These are phyloP conservation scores for Aureoboletus auriporus DNA, from an alignment of 768 basidiomycete species.

Conservation along the genomic window DNA sequence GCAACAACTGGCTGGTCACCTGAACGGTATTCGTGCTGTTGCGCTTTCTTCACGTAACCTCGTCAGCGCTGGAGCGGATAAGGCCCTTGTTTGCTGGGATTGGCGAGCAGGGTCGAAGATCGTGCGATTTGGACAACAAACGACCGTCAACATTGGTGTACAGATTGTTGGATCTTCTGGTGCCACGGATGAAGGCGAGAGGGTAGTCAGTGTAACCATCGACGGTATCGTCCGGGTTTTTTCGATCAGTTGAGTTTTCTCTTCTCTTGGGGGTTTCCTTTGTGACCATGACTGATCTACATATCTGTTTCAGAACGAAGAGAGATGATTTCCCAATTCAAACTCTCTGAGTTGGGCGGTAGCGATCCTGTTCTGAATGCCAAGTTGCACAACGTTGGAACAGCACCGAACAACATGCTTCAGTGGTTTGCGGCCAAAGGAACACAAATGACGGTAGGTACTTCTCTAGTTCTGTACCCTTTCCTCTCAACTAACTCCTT, in stretches of 20 bases:
- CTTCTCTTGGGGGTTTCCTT: background rate
- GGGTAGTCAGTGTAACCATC: conserved; percentile 87
- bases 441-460: conserved; percentile 79
- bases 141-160: conserved; percentile 87
- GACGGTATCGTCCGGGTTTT: conserved; percentile 90
- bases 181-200: conserved; percentile 57
- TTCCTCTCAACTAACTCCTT: background rate
- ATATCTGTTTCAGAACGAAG: conserved; percentile 42
- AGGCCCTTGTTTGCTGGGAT: conserved; percentile 82
- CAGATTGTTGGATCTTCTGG: conserved; percentile 63
- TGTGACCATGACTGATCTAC: conserved; percentile 3
- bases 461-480: background rate
- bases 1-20: conserved; percentile 80
- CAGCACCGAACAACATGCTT: conserved; percentile 83
- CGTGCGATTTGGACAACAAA: conserved; percentile 89
- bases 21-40: conserved; percentile 88
- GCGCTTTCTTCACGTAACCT: conserved; percentile 82
- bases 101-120: conserved; percentile 88
- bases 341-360: conserved; percentile 70
- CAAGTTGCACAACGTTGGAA: conserved; percentile 72
- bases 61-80: conserved; percentile 76
- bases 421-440: conserved; percentile 95
- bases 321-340: conserved; percentile 93
- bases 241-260: conserved; percentile 67
- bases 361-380: conserved; percentile 62